Percentiles rank a stretch among this genome's conserved stretches.
Evolutionary conservation across 2,329 filamentous ascomycete species (phyloP).

Genomic region (Tolypocladium endophyticum): DNA sequence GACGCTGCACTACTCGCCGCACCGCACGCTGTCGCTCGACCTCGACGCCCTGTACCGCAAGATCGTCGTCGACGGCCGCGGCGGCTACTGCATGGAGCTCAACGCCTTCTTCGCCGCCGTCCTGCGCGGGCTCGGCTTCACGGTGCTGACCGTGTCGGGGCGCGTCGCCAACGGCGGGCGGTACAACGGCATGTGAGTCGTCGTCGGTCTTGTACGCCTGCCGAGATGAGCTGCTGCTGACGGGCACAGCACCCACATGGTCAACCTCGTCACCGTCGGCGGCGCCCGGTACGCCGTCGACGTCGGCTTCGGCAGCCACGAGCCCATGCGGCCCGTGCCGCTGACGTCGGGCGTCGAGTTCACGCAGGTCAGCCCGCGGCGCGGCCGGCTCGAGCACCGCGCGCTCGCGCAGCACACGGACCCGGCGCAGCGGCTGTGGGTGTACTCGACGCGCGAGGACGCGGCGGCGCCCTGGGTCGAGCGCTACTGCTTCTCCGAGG

Average conservation of each 20-base stretch:
- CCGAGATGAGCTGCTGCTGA: slow-evolving; percentile 12
- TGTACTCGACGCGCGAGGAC: slow-evolving; percentile 21
- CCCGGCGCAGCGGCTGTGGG: slow-evolving; percentile 24
- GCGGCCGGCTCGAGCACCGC: slow-evolving; percentile 31
- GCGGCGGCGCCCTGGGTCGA: slow-evolving; percentile 28
- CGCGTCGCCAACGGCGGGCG: slow-evolving; percentile 17
- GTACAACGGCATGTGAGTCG: slow-evolving; percentile 17
- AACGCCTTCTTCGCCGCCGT: slow-evolving; percentile 35
- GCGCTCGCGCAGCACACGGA: slow-evolving; percentile 20
- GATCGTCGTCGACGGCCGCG: slow-evolving; percentile 30
- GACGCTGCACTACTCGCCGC: slow-evolving; percentile 36
- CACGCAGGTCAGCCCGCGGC: slow-evolving; percentile 29
- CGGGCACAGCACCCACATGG: slow-evolving; percentile 42
- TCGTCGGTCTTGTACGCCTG: no score
- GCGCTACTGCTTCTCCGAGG: slow-evolving; percentile 41
- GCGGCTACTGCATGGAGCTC: slow-evolving; percentile 45
- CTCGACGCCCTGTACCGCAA: slow-evolving; percentile 32
- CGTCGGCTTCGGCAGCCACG: slow-evolving; percentile 30
- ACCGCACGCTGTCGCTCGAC: slow-evolving; percentile 24
- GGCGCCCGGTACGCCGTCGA: neutral
- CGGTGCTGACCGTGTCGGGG: slow-evolving; percentile 38
- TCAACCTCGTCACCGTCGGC: slow-evolving; percentile 46
- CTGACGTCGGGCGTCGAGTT: neutral
- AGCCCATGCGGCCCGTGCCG: slow-evolving; percentile 5
- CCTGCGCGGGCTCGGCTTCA: slow-evolving; percentile 36